Evolutionary conservation across 2,329 filamentous ascomycete genomes (phyloP), one percentile per base, ranked within the genome.

Genomic region (Sporothrix mexicana): DNA sequence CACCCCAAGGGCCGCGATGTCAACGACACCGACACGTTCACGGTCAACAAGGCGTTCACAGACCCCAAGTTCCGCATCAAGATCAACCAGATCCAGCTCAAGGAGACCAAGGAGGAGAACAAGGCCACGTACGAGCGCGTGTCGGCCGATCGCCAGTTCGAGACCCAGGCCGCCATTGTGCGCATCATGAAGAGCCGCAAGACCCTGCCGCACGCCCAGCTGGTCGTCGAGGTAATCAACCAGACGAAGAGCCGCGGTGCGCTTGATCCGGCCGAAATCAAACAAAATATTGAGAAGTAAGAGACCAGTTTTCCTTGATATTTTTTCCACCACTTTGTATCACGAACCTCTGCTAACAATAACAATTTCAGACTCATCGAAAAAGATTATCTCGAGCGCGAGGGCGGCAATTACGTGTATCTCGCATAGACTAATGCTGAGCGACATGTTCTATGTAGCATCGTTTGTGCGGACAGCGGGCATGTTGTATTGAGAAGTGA

Each of bases 1-100:
- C 88, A 91, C 74, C 96, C 96, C 49, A 94, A 93, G 81, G 92
- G 93, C 70, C 90, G 91, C 71, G 95, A 99, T 0, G 90, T 99
- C 76, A 87, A 88, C 73, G 79, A 85, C 0, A 93, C 88, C 0
- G 97, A 99, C 82, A 93, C 91, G 0, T 99, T 99, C 78, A 89
- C 89, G 0, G 91, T 97, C 78, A 98, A 98, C 83, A 82, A 87
- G 61, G 80, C 80, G 17, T 99, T 99, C 82, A 84, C 84, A 2
- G 92, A 98, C 79, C 87, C 91, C 23, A 97, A 96, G 81, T 92
- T 93, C 82, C 90, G 94, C 72, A 91, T 99, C 83, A 99, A 99
- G 85, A 98, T 99, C 85, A 99, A 98, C 83, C 95, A 98, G 82
- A 96, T 99, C 77, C 96, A 99, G 82, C 88, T 98, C 69, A 97